Percentiles rank a stretch among this genome's conserved stretches.
Conservation (phyloP, 169 alveolate species). For the Toxoplasma gondii region DNA sequence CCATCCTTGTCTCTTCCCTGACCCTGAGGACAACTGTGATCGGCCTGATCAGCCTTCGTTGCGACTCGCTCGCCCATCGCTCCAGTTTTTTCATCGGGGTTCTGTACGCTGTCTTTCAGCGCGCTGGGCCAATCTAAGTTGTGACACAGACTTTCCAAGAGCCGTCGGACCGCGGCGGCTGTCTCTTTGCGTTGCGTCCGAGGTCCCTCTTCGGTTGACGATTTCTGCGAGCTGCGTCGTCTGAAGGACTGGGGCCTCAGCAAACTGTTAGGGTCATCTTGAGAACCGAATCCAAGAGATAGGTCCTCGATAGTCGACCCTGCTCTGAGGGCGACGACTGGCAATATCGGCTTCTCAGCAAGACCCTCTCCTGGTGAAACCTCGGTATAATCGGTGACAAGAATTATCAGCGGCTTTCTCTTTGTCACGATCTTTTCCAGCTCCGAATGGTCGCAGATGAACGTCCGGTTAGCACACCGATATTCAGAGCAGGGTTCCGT, state of each 20-base stretch:
- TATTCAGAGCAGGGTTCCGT: too few species aligned
- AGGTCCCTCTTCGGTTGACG: neutral
- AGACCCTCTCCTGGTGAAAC: neutral
- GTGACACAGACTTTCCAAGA: neutral
- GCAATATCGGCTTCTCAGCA: neutral
- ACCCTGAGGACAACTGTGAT: too few species aligned
- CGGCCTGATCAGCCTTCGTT: too few species aligned
- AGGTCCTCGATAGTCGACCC: neutral
- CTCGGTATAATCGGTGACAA: neutral
- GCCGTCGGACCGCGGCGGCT: neutral
- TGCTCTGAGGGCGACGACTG: neutral
- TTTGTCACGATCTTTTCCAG: neutral
- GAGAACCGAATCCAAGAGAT: neutral
- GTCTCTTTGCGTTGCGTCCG: neutral
- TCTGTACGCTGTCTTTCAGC: too few species aligned
- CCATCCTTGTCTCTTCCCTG: too few species aligned
- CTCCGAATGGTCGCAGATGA: neutral
- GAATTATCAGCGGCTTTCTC: constrained; percentile 1
- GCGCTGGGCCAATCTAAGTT: neutral
- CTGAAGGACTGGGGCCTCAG: too few species aligned
- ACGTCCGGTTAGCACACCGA: neutral
- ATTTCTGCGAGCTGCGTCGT: neutral
- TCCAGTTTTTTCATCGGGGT: too few species aligned
- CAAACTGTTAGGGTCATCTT: neutral
- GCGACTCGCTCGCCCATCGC: too few species aligned